Conservation (phyloP, 352 stramenopile genomes). For the Phytopythium kandeliae region DNA sequence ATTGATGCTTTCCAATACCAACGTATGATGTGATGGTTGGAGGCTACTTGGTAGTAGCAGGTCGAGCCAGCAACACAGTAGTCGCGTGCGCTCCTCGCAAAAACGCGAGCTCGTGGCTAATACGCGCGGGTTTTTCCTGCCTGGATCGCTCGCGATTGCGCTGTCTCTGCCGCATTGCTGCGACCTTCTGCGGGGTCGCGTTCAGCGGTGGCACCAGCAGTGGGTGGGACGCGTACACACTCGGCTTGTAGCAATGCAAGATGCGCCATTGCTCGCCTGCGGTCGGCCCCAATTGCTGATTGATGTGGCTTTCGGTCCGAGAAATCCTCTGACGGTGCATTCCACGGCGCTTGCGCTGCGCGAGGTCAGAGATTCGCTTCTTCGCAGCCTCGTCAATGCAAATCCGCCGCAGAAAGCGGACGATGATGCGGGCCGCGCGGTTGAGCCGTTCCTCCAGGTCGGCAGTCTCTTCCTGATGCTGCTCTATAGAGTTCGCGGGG, state of each 20-base stretch:
- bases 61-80: not conserved
- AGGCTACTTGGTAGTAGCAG: not conserved
- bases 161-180: not conserved
- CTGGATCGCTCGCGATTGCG: not conserved
- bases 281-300: slow-evolving; percentile 22
- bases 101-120: slow-evolving; percentile 3
- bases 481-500: not conserved
- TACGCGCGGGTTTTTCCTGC: not conserved
- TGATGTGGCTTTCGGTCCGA: slow-evolving; percentile 3
- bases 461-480: not conserved
- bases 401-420: slow-evolving; percentile 41
- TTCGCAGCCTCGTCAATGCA: slow-evolving; percentile 21
- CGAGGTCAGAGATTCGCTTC: slow-evolving; percentile 17
- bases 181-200: not conserved
- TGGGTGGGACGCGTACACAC: slow-evolving; percentile 26
- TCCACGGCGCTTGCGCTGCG: slow-evolving; percentile 26
- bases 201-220: not conserved
- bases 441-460: slow-evolving; percentile 20
- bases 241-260: slow-evolving; percentile 62
- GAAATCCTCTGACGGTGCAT: slow-evolving; percentile 15
- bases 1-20: no score
- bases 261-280: slow-evolving; percentile 40
- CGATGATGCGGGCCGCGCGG: slow-evolving; percentile 50
- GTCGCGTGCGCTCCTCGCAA: not conserved
- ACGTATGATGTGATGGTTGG: no score